phyloP scores from a whole-genome alignment of 2,329 filamentous ascomycete species.

The Capronia coronata region DNA sequence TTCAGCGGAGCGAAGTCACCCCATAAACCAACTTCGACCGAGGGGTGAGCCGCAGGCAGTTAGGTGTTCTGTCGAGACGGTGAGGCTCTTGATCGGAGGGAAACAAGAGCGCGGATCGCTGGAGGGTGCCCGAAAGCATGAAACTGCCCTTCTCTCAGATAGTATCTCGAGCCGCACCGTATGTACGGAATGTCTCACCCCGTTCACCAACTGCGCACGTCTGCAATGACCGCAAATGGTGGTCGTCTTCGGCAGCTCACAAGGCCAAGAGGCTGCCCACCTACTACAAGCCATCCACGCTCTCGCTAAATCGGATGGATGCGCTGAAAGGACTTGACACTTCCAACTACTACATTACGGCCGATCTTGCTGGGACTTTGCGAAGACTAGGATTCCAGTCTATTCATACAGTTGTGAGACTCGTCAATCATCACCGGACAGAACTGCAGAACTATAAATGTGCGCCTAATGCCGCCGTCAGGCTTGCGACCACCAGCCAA shows the following conservation, averaged over 20 bases:
- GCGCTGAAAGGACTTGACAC: not conserved
- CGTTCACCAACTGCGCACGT: not conserved
- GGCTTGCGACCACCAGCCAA: conserved; percentile 2
- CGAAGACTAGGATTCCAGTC: conserved; percentile 10
- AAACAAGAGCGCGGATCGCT: not conserved
- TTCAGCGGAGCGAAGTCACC: no score
- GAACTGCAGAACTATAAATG: conserved; percentile 2
- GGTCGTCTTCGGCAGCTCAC: not conserved
- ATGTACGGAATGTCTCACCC: not conserved
- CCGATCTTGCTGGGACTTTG: conserved; percentile 7
- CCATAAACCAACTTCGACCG: no score
- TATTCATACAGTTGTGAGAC: conserved; percentile 5
- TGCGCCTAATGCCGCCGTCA: conserved; percentile 3
- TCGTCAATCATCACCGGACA: conserved; percentile 4
- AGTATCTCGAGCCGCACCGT: conserved; percentile 1
- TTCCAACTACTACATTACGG: conserved; percentile 9
- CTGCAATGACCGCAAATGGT: not conserved
- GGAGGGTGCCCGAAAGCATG: not conserved
- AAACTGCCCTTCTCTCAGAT: not conserved
- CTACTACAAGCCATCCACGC: conserved; percentile 1
- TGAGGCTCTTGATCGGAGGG: no score
- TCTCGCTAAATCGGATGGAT: not conserved
- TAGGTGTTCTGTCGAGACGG: no score
- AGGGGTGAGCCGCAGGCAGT: no score
- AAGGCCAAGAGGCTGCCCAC: not conserved